Evolutionary conservation across 805 yeast species (phyloP).

Genomic region (Maudiozyma serrabonitensis): DNA sequence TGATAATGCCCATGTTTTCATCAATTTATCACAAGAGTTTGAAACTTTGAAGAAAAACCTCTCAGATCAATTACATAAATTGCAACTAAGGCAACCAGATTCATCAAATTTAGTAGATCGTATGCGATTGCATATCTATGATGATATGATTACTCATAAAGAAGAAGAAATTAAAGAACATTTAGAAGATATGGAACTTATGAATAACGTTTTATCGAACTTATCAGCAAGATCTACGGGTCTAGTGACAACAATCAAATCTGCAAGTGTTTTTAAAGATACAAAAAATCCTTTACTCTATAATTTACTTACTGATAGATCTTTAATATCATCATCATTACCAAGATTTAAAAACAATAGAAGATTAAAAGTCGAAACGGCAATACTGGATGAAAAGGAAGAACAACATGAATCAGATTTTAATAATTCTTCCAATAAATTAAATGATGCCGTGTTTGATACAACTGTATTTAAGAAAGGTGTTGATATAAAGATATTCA

Average conservation of each 20-base stretch:
- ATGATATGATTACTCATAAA: constrained; percentile 9
- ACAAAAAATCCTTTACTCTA: constrained; percentile 75
- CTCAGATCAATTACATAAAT: constrained; percentile 2
- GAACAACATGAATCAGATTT: constrained; percentile 3
- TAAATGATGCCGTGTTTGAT: constrained; percentile 23
- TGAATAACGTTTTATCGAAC: constrained; percentile 45
- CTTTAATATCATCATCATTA: constrained; percentile 80
- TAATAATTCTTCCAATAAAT: background rate
- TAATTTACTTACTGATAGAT: constrained; percentile 84
- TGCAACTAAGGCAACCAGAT: constrained; percentile 10
- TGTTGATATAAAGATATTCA: constrained; percentile 30
- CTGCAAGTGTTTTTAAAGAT: constrained; percentile 44
- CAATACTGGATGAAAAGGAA: constrained; percentile 7
- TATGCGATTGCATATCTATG: constrained; percentile 11
- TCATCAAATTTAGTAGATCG: constrained; percentile 13
- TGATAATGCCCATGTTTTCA: constrained; percentile 75
- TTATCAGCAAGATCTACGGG: constrained; percentile 62
- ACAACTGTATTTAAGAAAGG: constrained; percentile 81
- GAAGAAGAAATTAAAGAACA: constrained; percentile 37
- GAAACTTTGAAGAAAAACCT: constrained; percentile 7
- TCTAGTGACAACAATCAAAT: constrained; percentile 71
- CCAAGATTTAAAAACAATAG: constrained; percentile 43
- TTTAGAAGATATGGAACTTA: constrained; percentile 52
- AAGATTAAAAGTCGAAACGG: constrained; percentile 1
- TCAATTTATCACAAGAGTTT: constrained; percentile 75